Percentiles rank a stretch among this genome's conserved stretches.
Conservation (phyloP, 2,329 filamentous ascomycete species). For the Thermomyces lanuginosus region DNA sequence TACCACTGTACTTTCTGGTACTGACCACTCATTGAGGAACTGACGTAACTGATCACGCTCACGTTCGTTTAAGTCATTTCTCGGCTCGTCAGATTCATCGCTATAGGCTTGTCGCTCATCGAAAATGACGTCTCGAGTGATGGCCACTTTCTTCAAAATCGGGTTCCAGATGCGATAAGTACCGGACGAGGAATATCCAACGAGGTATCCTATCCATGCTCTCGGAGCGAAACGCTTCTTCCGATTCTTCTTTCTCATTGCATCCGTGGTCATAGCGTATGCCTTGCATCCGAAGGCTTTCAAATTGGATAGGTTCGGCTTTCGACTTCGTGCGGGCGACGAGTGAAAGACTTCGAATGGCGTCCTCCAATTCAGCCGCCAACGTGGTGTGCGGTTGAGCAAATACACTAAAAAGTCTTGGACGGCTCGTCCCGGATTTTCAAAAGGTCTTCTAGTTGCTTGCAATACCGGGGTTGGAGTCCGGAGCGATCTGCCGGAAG, state of each 20-base stretch:
- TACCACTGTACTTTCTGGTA: too few species aligned
- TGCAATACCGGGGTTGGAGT: too few species aligned
- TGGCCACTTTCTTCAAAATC: constrained; percentile 1
- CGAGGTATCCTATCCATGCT: constrained; percentile 4
- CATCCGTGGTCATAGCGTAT: constrained; percentile 2
- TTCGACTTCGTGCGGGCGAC: not conserved
- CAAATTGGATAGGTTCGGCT: constrained; percentile 2
- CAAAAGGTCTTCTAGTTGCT: too few species aligned
- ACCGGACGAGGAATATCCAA: constrained; percentile 3
- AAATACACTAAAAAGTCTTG: constrained; percentile 2
- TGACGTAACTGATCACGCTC: too few species aligned
- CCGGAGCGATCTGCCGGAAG: too few species aligned
- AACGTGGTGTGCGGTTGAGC: constrained; percentile 2
- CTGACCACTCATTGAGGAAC: too few species aligned
- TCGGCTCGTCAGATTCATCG: constrained; percentile 1
- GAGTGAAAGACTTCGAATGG: constrained; percentile 2
- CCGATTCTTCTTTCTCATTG: constrained; percentile 1
- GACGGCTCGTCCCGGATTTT: too few species aligned
- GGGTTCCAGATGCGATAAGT: constrained; percentile 4
- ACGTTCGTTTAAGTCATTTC: constrained; percentile 2
- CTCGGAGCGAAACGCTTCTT: constrained; percentile 2
- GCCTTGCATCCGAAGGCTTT: constrained; percentile 3
- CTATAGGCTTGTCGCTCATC: constrained; percentile 2
- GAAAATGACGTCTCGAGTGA: constrained; percentile 2
- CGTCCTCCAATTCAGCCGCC: constrained; percentile 2